phyloP scores from a whole-genome alignment of 257 asterid species.

The Nyctanthes arbortristis region DNA sequence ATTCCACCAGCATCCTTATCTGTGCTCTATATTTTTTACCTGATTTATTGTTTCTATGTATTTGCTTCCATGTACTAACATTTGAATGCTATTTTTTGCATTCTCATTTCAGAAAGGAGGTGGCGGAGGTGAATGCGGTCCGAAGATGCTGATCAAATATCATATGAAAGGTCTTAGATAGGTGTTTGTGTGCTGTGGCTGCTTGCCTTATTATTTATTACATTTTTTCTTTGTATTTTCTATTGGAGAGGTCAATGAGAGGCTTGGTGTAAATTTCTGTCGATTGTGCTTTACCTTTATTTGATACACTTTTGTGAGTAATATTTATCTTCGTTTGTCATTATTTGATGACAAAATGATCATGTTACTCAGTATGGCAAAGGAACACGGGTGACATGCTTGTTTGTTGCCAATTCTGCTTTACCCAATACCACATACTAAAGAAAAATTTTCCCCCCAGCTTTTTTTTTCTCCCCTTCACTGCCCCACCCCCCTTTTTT shows the following conservation, averaged over 20 bases:
- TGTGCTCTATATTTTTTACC: too few relatives aligned
- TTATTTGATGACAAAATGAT: background rate
- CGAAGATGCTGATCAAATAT: conserved; percentile 23
- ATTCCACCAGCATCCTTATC: too few relatives aligned
- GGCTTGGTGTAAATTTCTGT: background rate
- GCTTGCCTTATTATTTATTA: too few relatives aligned
- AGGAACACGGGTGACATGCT: background rate
- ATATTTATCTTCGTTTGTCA: too few relatives aligned
- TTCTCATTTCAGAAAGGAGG: conserved; percentile 60
- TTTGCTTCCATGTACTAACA: background rate
- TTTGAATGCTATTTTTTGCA: background rate
- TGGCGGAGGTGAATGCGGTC: conserved; percentile 63
- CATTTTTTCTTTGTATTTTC: too few relatives aligned
- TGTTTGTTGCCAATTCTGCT: background rate
- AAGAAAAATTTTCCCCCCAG: too few relatives aligned
- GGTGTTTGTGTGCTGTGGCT: conserved; percentile 9
- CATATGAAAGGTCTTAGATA: conserved; percentile 20
- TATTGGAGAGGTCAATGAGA: too few relatives aligned
- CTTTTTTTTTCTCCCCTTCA: too few relatives aligned
- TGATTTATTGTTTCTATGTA: too few relatives aligned
- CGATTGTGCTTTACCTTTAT: too few relatives aligned
- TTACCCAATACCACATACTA: background rate
- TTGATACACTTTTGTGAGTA: too few relatives aligned
- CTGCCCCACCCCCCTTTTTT: too few relatives aligned
- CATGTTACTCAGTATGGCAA: background rate